phyloP scores from a whole-genome alignment of 2,329 filamentous ascomycete species.

The Aureobasidium mangrovei region DNA sequence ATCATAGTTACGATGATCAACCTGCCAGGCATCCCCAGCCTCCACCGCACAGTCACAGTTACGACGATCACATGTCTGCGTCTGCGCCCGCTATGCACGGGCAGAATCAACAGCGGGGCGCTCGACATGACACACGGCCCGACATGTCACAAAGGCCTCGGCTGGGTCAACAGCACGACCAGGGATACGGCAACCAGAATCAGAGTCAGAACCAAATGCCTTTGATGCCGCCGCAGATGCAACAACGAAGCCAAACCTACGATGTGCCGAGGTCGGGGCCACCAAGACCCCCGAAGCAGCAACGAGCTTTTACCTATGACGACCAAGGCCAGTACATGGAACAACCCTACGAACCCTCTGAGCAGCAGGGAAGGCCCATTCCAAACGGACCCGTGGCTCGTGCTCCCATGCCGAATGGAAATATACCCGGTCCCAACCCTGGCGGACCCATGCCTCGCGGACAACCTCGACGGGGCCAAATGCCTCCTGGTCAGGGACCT shows the following conservation, averaged over 20 bases:
- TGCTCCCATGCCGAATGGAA: background rate
- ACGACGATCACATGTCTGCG: background rate
- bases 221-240: background rate
- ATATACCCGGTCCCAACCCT: background rate
- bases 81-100: background rate
- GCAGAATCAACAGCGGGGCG: background rate
- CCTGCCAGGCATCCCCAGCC: background rate
- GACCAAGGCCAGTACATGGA: background rate
- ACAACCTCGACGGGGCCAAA: background rate
- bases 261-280: background rate
- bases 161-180: too few species aligned
- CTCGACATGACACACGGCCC: too few species aligned
- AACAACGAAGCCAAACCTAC: constrained; percentile 8
- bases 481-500: background rate
- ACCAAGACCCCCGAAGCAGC: background rate
- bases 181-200: too few species aligned
- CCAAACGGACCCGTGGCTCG: background rate
- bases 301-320: constrained; percentile 3
- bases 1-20: background rate
- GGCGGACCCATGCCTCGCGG: background rate
- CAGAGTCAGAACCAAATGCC: too few species aligned
- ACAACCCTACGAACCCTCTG: background rate
- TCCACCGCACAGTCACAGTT: background rate
- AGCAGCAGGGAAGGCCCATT: background rate
- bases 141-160: too few species aligned